Evolutionary conservation across 805 yeast genomes (phyloP).

Genomic region (Wickerhamiella cacticola): DNA sequence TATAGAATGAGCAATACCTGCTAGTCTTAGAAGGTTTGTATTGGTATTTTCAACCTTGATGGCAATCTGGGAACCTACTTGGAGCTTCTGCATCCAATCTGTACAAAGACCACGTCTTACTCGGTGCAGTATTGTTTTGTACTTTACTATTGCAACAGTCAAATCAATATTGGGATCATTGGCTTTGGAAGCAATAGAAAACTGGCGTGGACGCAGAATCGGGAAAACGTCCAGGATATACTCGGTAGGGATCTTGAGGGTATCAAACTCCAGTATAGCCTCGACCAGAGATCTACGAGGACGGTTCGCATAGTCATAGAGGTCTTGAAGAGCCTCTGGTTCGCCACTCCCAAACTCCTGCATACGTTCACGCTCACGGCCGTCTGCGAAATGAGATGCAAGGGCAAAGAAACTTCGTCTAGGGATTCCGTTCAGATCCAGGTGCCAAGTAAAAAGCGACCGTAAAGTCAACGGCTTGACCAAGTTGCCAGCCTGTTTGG

Average conservation of each 20-base stretch:
- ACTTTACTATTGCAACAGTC: constrained; percentile 75
- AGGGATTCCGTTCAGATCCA: constrained; percentile 76
- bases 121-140: constrained; percentile 66
- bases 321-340: constrained; percentile 63
- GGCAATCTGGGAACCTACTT: constrained; percentile 38
- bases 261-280: constrained; percentile 66
- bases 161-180: constrained; percentile 38
- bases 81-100: constrained; percentile 49
- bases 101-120: constrained; percentile 76
- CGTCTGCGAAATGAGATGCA: constrained; percentile 64
- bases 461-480: constrained; percentile 55
- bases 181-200: constrained; percentile 61
- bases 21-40: constrained; percentile 24
- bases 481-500: constrained; percentile 34
- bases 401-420: constrained; percentile 66
- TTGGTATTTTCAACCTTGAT: constrained; percentile 34
- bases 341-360: constrained; percentile 56
- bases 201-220: constrained; percentile 62
- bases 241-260: constrained; percentile 62
- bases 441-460: constrained; percentile 59
- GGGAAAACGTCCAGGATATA: constrained; percentile 73
- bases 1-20: constrained; percentile 36
- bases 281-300: constrained; percentile 84
- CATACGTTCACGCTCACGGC: constrained; percentile 65
- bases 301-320: constrained; percentile 83